A percentile compares a stretch with the other conserved stretches of the same genome.
phyloP scores from a whole-genome alignment of 179 eudicot species.

The Corrigiola litoralis region DNA sequence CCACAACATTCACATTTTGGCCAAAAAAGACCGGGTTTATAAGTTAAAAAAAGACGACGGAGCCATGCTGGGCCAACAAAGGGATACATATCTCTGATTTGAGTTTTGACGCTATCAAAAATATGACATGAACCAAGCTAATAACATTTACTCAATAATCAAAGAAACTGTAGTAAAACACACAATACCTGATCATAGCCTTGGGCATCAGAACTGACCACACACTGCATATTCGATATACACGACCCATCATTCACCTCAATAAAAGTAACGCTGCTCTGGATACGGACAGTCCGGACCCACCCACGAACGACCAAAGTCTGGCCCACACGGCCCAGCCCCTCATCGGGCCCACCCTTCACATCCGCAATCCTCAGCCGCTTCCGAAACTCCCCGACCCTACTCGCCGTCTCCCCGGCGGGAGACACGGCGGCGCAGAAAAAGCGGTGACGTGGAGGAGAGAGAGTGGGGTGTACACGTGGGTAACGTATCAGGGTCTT shows the following conservation, averaged over 20 bases:
- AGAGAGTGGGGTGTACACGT: neutral
- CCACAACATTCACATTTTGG: no score
- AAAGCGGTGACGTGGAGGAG: constrained; percentile 22
- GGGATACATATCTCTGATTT: no score
- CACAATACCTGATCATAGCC: constrained; percentile 85
- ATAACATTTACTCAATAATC: no score
- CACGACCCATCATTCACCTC: constrained; percentile 98
- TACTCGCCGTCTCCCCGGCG: constrained; percentile 33
- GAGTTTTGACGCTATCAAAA: neutral
- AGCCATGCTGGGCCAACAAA: no score
- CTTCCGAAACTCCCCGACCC: constrained; percentile 60
- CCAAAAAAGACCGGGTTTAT: no score
- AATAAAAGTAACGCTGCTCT: constrained; percentile 87
- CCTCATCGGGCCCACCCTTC: constrained; percentile 69
- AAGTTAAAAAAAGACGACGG: no score
- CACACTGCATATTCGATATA: constrained; percentile 96
- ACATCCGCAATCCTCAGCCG: constrained; percentile 63
- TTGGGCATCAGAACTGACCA: constrained; percentile 77
- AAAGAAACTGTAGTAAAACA: neutral
- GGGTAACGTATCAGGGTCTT: constrained; percentile 19
- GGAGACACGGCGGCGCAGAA: constrained; percentile 38
- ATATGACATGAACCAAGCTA: neutral
- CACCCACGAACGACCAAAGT: constrained; percentile 67
- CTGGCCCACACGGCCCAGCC: constrained; percentile 73
- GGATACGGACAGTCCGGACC: constrained; percentile 79